phyloP scores from a whole-genome alignment of 345 rosid genomes.

The Abelmoschus esculentus region DNA sequence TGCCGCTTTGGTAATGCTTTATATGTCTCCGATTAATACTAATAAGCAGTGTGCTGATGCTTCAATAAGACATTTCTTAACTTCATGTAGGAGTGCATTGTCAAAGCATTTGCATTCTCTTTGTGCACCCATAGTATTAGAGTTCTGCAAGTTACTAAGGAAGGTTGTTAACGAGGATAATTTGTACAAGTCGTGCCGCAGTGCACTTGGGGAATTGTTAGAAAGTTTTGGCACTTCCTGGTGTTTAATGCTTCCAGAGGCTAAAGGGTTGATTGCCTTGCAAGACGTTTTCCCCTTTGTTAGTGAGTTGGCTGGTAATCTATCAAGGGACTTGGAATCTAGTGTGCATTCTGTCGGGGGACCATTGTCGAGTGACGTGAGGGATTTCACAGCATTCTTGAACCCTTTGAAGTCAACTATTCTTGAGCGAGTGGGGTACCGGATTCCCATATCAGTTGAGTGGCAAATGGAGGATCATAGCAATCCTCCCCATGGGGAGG shows the following conservation, averaged over 20 bases:
- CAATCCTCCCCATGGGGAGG: conserved; percentile 25
- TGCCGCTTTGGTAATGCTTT: conserved; percentile 63
- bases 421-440: conserved; percentile 16
- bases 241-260: conserved; percentile 19
- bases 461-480: conserved; percentile 24
- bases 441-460: conserved; percentile 36
- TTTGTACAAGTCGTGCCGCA: conserved; percentile 61
- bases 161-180: conserved; percentile 19
- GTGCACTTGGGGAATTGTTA: conserved; percentile 55
- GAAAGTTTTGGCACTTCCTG: conserved; percentile 28
- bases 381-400: conserved; percentile 57
- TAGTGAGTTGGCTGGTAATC: conserved; percentile 45
- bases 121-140: conserved; percentile 59
- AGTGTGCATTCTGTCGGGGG: conserved; percentile 27
- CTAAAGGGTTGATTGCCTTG: conserved; percentile 23
- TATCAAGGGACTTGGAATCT: conserved; percentile 37
- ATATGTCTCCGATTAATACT: conserved; percentile 34
- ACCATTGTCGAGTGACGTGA: conserved; percentile 41
- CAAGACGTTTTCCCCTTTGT: conserved; percentile 70
- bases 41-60: conserved; percentile 49
- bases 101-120: conserved; percentile 37
- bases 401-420: conserved; percentile 40
- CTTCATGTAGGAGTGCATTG: conserved; percentile 22
- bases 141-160: conserved; percentile 76
- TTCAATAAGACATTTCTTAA: conserved; percentile 51